Evolutionary conservation across 1,139 yeast genomes (phyloP).

Genomic region (Yarrowia galli): DNA sequence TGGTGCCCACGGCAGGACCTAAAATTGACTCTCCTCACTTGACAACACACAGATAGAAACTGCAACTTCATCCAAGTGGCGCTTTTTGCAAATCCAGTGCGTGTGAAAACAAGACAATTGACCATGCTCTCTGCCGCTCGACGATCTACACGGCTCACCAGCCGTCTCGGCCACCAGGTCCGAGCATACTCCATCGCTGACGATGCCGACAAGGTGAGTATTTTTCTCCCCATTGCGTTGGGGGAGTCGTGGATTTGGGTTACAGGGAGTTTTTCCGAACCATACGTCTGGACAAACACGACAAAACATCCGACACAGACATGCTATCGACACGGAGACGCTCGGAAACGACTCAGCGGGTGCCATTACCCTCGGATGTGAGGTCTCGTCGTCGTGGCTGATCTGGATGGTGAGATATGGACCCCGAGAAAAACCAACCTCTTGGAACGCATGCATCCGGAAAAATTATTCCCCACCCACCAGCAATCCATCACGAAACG

Average conservation of each 20-base stretch:
- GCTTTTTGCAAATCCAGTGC: conserved; percentile 26
- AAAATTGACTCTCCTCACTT: conserved; percentile 37
- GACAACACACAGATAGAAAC: conserved; percentile 35
- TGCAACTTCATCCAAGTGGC: conserved; percentile 36
- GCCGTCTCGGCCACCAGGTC: conserved; percentile 32
- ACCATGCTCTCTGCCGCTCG: conserved; percentile 37
- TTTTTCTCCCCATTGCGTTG: conserved; percentile 33
- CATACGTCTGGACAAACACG: background rate
- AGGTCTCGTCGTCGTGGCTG: background rate
- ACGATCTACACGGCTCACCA: conserved; percentile 37
- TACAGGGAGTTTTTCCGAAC: conserved; percentile 38
- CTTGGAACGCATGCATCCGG: conserved; percentile 21
- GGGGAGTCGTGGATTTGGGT: conserved; percentile 35
- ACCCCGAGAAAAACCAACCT: background rate
- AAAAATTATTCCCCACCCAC: conserved; percentile 33
- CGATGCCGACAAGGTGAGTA: conserved; percentile 39
- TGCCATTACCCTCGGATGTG: background rate
- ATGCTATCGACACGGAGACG: background rate
- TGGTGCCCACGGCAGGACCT: conserved; percentile 36
- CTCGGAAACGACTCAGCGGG: conserved; percentile 8
- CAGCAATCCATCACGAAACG: conserved; percentile 20
- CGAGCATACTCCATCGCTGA: conserved; percentile 37
- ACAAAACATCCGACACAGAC: background rate
- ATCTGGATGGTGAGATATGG: background rate
- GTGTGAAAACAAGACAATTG: conserved; percentile 37